Conservation (phyloP, 164 flowering plant species). For the Nelumbo lutea region DNA sequence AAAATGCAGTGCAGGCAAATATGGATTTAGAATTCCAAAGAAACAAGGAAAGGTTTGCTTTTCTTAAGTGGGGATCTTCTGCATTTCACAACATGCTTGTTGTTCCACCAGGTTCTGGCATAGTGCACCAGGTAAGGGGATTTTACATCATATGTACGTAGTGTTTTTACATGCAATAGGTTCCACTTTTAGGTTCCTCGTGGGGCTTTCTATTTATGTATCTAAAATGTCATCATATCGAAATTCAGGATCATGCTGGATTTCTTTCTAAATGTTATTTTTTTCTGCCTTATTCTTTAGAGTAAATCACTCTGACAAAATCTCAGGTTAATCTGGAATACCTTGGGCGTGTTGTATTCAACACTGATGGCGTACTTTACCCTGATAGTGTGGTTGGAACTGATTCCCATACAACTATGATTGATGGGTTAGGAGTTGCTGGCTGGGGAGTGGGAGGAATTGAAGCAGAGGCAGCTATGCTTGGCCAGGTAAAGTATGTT, state of each 20-base stretch:
- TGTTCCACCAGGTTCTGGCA: conserved; percentile 9
- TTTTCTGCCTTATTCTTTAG: neutral
- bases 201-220: neutral
- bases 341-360: conserved; percentile 92
- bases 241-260: neutral
- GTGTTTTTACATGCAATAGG: neutral
- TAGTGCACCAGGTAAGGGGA: conserved; percentile 7
- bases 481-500: conserved; percentile 60
- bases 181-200: neutral
- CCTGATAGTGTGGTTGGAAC: conserved; percentile 29
- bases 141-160: neutral
- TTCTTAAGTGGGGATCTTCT: conserved; percentile 89
- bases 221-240: no score
- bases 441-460: conserved; percentile 98
- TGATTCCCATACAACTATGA: conserved; percentile 22
- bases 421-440: conserved; percentile 32
- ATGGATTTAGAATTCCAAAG: conserved; percentile 75
- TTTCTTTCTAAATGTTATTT: neutral
- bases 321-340: conserved; percentile 89
- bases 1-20: conserved; percentile 77
- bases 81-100: conserved; percentile 53
- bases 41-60: conserved; percentile 77
- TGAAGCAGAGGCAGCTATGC: conserved; percentile 94
- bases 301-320: conserved; percentile 5
- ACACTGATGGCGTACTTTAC: conserved; percentile 71